Evolutionary conservation across 768 basidiomycete species (phyloP).

Genomic region (Calocybe cyanea): DNA sequence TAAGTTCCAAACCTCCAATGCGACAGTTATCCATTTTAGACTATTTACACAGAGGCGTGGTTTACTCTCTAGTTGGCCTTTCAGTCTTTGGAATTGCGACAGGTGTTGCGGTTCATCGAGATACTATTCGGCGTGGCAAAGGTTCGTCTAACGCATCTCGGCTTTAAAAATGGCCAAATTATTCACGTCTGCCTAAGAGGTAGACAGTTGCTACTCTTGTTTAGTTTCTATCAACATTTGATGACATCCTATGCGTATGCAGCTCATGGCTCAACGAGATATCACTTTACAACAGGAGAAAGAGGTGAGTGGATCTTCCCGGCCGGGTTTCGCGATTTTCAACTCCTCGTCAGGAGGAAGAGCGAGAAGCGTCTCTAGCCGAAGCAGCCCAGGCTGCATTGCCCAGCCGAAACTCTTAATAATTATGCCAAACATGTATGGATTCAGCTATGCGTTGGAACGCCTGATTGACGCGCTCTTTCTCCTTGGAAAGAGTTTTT

Average conservation of each 20-base stretch:
- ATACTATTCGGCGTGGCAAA: slow-evolving; percentile 51
- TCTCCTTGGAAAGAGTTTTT: too few relatives aligned
- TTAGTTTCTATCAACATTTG: not conserved
- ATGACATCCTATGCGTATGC: not conserved
- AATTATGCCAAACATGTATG: too few relatives aligned
- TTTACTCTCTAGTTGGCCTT: slow-evolving; percentile 48
- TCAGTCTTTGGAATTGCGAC: slow-evolving; percentile 51
- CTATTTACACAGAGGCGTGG: slow-evolving; percentile 50
- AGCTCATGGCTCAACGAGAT: slow-evolving; percentile 33
- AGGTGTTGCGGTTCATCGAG: slow-evolving; percentile 48
- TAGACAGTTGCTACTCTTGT: slow-evolving; percentile 19
- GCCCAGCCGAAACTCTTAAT: slow-evolving; percentile 9
- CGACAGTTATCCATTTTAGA: slow-evolving; percentile 34
- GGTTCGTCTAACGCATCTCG: slow-evolving; percentile 32
- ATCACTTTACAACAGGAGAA: slow-evolving; percentile 23
- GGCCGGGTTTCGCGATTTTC: not conserved
- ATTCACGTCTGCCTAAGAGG: slow-evolving; percentile 21
- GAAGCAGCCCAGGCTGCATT: slow-evolving; percentile 36
- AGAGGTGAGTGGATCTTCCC: slow-evolving; percentile 20
- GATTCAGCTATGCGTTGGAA: too few relatives aligned
- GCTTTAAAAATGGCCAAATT: slow-evolving; percentile 2
- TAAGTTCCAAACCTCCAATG: slow-evolving; percentile 9
- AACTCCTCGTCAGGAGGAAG: slow-evolving; percentile 28
- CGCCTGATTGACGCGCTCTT: too few relatives aligned
- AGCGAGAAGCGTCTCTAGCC: slow-evolving; percentile 35